Percentiles rank a stretch among this genome's conserved stretches.
Conservation (phyloP, 306 rosid species). For the Medicago arabica region DNA sequence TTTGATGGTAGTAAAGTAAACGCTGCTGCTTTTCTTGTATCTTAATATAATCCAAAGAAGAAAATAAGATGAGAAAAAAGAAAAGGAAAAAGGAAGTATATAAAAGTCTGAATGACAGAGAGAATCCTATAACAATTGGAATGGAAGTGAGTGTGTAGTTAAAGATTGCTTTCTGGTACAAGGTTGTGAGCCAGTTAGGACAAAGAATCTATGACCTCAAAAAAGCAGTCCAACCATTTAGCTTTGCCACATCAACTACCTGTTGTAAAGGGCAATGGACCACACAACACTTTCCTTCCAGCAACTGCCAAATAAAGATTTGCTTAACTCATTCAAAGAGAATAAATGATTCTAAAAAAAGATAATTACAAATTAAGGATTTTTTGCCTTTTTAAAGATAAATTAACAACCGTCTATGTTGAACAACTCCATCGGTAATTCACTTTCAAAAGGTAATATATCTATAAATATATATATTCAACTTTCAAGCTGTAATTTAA, state of each 20-base stretch:
- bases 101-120: background rate
- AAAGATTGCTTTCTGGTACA: conserved; percentile 38
- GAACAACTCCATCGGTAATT: background rate
- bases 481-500: background rate
- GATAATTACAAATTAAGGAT: conserved; percentile 36
- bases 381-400: conserved; percentile 35
- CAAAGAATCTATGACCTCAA: conserved; percentile 60
- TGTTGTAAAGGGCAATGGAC: conserved; percentile 45
- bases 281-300: conserved; percentile 31
- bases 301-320: conserved; percentile 43
- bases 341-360: conserved; percentile 22
- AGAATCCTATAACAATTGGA: background rate
- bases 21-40: conserved; percentile 23
- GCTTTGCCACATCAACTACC: conserved; percentile 51
- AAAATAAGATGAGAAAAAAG: conserved; percentile 23
- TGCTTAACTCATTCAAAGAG: conserved; percentile 42
- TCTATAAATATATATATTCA: background rate
- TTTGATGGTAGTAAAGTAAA: conserved; percentile 22
- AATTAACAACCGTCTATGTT: background rate
- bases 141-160: conserved; percentile 41
- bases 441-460: background rate
- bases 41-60: conserved; percentile 32
- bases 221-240: conserved; percentile 50
- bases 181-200: conserved; percentile 57
- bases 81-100: conserved; percentile 21